Percentiles rank a stretch among this genome's conserved stretches.
These are phyloP conservation scores for Penicillium fimorum DNA, from an alignment of 495 filamentous ascomycete species.

Conservation along the genomic window DNA sequence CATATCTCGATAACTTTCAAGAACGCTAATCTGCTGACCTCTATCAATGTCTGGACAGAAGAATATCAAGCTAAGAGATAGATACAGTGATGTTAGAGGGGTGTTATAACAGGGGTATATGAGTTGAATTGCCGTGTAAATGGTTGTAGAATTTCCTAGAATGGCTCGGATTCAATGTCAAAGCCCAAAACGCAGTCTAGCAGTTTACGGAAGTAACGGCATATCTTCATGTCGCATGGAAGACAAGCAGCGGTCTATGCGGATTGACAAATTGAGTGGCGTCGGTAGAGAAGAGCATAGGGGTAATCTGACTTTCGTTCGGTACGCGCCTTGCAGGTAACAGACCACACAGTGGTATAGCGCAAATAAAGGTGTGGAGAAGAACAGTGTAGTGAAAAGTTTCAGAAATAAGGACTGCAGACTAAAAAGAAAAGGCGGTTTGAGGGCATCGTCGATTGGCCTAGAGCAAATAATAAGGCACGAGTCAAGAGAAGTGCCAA, in stretches of 20 bases:
- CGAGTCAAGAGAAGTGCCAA: constrained; percentile 12
- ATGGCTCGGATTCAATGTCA: not conserved
- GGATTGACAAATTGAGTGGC: constrained; percentile 20
- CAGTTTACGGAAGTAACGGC: not conserved
- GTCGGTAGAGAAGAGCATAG: constrained; percentile 4
- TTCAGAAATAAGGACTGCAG: not conserved
- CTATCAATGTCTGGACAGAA: constrained; percentile 15
- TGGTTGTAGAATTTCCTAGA: constrained; percentile 6
- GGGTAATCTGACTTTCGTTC: constrained; percentile 6
- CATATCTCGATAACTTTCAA: constrained; percentile 17
- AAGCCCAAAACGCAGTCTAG: constrained; percentile 15
- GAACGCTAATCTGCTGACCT: constrained; percentile 25
- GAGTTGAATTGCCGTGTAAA: constrained; percentile 2
- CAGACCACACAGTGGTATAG: constrained; percentile 20
- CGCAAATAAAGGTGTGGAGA: constrained; percentile 32
- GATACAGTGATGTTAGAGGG: constrained; percentile 16
- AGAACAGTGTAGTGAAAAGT: constrained; percentile 9
- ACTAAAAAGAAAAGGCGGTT: not conserved
- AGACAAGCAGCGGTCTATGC: constrained; percentile 34
- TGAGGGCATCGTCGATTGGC: constrained; percentile 7
- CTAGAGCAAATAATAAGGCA: constrained; percentile 1
- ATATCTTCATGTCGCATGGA: constrained; percentile 20
- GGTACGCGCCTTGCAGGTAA: constrained; percentile 21
- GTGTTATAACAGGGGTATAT: constrained; percentile 3
- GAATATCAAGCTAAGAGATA: constrained; percentile 18